phyloP scores from a whole-genome alignment of 139 green algal genomes.

The Coelastrella sp. region DNA sequence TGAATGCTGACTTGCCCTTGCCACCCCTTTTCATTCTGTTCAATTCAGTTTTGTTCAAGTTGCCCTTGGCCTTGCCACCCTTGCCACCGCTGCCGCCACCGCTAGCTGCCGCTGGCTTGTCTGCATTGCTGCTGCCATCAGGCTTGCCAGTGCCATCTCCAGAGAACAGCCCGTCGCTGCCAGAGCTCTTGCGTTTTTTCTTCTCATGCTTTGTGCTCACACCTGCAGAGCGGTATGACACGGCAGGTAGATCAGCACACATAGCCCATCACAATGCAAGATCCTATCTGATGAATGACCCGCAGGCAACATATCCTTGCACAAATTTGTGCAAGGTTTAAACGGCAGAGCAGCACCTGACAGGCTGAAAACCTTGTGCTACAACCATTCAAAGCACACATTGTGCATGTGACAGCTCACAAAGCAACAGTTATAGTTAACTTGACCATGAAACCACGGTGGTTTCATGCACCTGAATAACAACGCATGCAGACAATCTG shows the following conservation, averaged over 20 bases:
- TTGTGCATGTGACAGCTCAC: neutral
- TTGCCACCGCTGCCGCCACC: slow-evolving; percentile 30
- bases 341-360: neutral
- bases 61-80: slow-evolving; percentile 20
- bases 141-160: slow-evolving; percentile 59
- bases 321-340: too few relatives aligned
- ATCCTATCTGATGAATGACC: neutral
- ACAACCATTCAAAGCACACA: neutral
- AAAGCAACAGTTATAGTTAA: too few relatives aligned
- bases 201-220: slow-evolving; percentile 51
- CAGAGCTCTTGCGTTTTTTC: slow-evolving; percentile 46
- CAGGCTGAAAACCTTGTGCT: neutral
- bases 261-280: neutral
- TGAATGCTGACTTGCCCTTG: slow-evolving; percentile 81
- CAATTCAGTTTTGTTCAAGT: slow-evolving; percentile 59
- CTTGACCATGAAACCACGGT: too few relatives aligned
- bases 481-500: too few relatives aligned
- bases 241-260: neutral
- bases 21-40: slow-evolving; percentile 71
- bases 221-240: neutral
- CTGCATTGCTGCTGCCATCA: slow-evolving; percentile 8
- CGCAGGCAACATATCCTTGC: neutral
- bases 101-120: neutral
- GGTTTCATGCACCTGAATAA: neutral
- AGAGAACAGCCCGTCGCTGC: slow-evolving; percentile 50